Evolutionary conservation across 441 rosid genomes (phyloP).

Genomic region (Adansonia gregorii): DNA sequence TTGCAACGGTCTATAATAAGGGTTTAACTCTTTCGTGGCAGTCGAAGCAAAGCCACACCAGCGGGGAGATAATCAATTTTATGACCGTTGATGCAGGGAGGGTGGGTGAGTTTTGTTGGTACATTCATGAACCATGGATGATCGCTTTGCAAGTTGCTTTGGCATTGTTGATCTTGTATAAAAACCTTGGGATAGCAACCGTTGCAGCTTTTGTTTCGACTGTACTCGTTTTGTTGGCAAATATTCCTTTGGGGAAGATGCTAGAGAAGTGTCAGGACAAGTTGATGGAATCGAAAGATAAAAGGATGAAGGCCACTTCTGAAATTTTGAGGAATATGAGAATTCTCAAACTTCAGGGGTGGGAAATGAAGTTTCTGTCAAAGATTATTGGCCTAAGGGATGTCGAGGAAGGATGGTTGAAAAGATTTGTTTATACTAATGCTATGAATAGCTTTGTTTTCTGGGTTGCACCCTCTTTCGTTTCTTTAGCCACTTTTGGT

Average conservation of each 20-base stretch:
- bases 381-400: conserved; percentile 44
- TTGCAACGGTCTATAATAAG: conserved; percentile 53
- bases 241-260: conserved; percentile 53
- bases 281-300: conserved; percentile 50
- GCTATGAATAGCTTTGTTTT: conserved; percentile 40
- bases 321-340: conserved; percentile 52
- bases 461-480: conserved; percentile 45
- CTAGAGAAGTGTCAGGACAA: conserved; percentile 50
- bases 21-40: conserved; percentile 53
- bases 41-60: conserved; percentile 48
- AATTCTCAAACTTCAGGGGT: conserved; percentile 55
- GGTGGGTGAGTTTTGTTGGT: conserved; percentile 49
- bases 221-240: conserved; percentile 42
- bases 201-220: conserved; percentile 49
- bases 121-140: conserved; percentile 66
- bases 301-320: conserved; percentile 46
- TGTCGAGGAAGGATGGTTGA: conserved; percentile 45
- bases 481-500: conserved; percentile 39
- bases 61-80: conserved; percentile 59
- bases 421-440: conserved; percentile 40
- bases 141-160: conserved; percentile 49
- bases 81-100: conserved; percentile 60
- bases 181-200: conserved; percentile 52
- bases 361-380: conserved; percentile 57
- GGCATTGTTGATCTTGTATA: conserved; percentile 58